A percentile compares a stretch with the other conserved stretches of the same genome.
phyloP scores from a whole-genome alignment of 176 grass and related monocot genomes.

The Leersia perrieri region DNA sequence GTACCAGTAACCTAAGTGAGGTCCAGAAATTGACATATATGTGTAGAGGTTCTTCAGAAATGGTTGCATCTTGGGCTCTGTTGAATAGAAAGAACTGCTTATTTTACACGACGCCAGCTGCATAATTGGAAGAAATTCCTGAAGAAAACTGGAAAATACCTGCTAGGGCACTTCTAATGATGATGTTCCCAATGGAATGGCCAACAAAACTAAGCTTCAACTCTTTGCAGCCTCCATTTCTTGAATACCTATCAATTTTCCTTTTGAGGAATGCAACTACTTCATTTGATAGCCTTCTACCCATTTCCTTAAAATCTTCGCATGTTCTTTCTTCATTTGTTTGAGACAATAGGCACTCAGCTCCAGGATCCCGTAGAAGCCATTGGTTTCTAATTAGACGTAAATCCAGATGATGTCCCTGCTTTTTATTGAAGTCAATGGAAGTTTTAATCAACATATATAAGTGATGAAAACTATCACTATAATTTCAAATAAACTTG shows the following conservation, averaged over 20 bases:
- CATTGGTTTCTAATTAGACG: constrained; percentile 87
- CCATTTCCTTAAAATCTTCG: constrained; percentile 95
- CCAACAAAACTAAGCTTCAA: constrained; percentile 89
- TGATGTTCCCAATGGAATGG: constrained; percentile 94
- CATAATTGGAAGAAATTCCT: background rate
- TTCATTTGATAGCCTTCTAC: constrained; percentile 70
- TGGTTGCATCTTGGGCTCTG: constrained; percentile 61
- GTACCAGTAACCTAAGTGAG: constrained; percentile 92
- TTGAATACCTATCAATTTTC: constrained; percentile 65
- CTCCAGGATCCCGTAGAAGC: constrained; percentile 83
- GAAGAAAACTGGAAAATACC: constrained; percentile 37
- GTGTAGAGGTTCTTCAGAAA: constrained; percentile 79
- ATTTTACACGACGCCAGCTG: background rate
- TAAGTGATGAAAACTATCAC: background rate
- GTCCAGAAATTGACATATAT: constrained; percentile 92
- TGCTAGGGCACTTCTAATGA: constrained; percentile 79
- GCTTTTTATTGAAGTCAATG: constrained; percentile 3
- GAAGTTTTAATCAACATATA: constrained; percentile 12
- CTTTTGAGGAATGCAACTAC: constrained; percentile 61
- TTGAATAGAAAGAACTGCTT: constrained; percentile 31
- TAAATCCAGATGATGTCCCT: constrained; percentile 93
- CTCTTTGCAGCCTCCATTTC: constrained; percentile 66
- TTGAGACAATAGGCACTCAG: constrained; percentile 82
- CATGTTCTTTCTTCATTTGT: constrained; percentile 85
- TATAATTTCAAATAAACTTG: constrained; percentile 18